Evolutionary conservation across 768 basidiomycete species (phyloP), one percentile per base, ranked within the genome.

Genomic region (Lactarius deliciosus): DNA sequence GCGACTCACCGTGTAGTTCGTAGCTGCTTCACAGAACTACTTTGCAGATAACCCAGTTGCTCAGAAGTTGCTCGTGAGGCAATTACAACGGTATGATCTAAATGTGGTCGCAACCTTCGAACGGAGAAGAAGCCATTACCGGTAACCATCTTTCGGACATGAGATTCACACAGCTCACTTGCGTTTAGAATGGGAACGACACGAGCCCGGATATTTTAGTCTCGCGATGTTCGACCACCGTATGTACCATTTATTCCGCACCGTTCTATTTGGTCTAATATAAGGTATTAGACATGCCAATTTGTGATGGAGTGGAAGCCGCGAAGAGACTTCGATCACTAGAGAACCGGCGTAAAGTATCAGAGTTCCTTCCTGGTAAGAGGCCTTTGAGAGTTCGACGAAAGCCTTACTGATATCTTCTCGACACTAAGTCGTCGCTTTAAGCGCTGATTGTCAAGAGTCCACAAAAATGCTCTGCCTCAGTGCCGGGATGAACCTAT

Each of bases 401-500:
- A 18, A 18, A 38, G 50, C 36, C n/a, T 15, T 30, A 32, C 57
- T 66, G 60, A 65, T 30, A 18, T 56, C 2, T 11, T 41, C 9
- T 41, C 13, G 50, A 28, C 11, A 8, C 13, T 5, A 66, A 90
- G 88, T 91, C 61, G 82, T 89, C 43, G 89, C 88, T 3, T 75
- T 91, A 60, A 89, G 88, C 72, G 89, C 89, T 2, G 89, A 91
- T 74, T 88, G 87, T 70, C 88, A 91, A 75, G 87, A 89, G 60
- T 88, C 87, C 5, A 89, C 89, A 1, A 89, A 89, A 71, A 83
- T 86, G 72, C 80, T 90, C 11, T 91, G 89, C 70, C 75, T 90
- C n/a, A 89, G 86, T 69, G 86, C 88, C 3, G 90, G 90, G 11
- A 91, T 91, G 90, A 89, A 90, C 71, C 79, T 81, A 4, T 91